These are phyloP conservation scores for Botrytis galanthina DNA, from an alignment of 2,329 filamentous ascomycete genomes.

Conservation along the genomic window DNA sequence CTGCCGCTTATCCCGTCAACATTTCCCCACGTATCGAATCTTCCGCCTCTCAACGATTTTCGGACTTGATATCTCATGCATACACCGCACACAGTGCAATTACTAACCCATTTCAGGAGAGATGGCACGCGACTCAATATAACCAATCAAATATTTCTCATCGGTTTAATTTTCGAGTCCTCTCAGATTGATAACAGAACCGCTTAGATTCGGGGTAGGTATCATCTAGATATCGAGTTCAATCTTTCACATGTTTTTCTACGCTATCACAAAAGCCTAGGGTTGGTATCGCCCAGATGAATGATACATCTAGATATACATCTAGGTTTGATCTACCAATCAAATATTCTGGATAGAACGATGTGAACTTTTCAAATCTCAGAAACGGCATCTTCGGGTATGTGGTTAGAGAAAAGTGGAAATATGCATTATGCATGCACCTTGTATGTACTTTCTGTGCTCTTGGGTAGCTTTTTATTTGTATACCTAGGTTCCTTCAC, in stretches of 20 bases:
- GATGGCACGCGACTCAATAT: not conserved
- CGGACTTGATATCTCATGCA: not conserved
- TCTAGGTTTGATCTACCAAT: not conserved
- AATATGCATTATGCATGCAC: not conserved
- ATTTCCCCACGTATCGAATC: constrained; percentile 1
- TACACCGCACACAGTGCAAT: not conserved
- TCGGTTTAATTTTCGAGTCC: not conserved
- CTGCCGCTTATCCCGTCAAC: not conserved
- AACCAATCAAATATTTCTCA: not conserved
- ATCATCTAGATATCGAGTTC: not conserved
- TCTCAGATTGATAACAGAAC: not conserved
- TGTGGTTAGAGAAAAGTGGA: not conserved
- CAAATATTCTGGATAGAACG: not conserved
- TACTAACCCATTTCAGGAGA: not conserved
- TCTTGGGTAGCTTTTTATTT: not conserved
- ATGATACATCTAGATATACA: not conserved
- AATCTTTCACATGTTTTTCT: constrained; percentile 5
- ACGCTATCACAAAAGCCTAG: not conserved
- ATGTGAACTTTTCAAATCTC: not conserved
- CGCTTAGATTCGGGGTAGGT: not conserved
- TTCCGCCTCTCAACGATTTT: not conserved
- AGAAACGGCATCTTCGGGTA: not conserved
- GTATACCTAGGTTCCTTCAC: not conserved
- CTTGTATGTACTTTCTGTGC: not conserved
- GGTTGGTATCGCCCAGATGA: not conserved